Conservation (phyloP, 164 flowering plant genomes). For the Dillenia suffruticosa region DNA sequence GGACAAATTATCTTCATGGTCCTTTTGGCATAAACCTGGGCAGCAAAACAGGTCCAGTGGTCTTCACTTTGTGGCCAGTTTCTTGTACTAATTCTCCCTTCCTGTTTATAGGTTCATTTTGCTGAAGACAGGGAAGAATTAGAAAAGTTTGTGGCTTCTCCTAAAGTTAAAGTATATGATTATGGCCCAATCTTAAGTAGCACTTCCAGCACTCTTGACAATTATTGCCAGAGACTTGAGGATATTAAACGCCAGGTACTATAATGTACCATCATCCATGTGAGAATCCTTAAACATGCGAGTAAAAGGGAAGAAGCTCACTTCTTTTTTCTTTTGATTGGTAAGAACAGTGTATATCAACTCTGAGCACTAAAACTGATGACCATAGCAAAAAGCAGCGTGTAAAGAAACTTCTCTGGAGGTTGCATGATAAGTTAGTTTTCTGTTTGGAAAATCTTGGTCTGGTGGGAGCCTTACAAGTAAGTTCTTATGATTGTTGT, state of each 20-base stretch:
- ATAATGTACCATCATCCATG: not conserved
- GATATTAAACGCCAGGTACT: conserved; percentile 66
- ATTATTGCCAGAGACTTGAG: conserved; percentile 37
- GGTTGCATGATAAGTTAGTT: conserved; percentile 54
- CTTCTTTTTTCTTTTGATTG: conserved; percentile 9
- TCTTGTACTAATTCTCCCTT: not conserved
- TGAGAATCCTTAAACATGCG: not conserved
- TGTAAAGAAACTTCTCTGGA: conserved; percentile 38
- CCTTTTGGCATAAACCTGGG: no score
- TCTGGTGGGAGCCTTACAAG: conserved; percentile 68
- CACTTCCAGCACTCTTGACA: conserved; percentile 17
- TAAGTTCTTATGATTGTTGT: conserved; percentile 24
- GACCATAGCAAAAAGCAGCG: conserved; percentile 31
- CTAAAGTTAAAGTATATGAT: conserved; percentile 50
- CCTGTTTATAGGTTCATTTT: conserved; percentile 55
- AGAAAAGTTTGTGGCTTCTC: conserved; percentile 61
- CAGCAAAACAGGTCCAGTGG: no score
- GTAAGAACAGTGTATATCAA: conserved; percentile 45
- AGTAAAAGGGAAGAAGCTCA: conserved; percentile 1
- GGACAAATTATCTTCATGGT: no score
- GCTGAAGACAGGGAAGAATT: conserved; percentile 67
- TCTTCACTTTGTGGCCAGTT: not conserved
- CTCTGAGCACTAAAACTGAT: conserved; percentile 25
- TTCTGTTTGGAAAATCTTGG: conserved; percentile 79
- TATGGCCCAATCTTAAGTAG: conserved; percentile 34